These are phyloP conservation scores for Carex arenaria DNA, from an alignment of 202 grass and related monocot species.

Conservation along the genomic window DNA sequence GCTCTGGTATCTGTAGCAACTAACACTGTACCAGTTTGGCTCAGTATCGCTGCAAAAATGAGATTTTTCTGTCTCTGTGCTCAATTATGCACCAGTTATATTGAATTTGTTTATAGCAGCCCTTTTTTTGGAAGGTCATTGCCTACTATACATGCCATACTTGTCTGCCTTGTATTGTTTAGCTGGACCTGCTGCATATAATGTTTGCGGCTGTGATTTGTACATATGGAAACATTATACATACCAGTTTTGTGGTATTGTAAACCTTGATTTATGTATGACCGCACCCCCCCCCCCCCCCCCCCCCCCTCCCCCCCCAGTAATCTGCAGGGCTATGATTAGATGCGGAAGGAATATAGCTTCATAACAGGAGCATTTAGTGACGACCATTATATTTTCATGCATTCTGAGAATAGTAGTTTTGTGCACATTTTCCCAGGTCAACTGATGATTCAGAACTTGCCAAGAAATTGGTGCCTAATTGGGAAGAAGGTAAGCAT, in stretches of 20 bases:
- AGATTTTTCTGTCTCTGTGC: neutral
- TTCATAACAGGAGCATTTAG: neutral
- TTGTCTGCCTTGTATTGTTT: neutral
- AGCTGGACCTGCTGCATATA: neutral
- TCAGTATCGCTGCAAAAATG: neutral
- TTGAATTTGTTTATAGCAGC: neutral
- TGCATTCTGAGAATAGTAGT: neutral
- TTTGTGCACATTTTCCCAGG: constrained; percentile 27
- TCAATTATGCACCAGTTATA: neutral
- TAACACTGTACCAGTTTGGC: neutral
- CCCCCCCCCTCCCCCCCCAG: too few relatives aligned
- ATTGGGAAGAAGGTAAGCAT: constrained; percentile 83
- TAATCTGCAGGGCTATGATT: too few relatives aligned
- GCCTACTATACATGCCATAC: neutral
- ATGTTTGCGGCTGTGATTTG: neutral
- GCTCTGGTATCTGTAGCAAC: neutral
- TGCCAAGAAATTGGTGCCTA: constrained; percentile 57
- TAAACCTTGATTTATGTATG: too few relatives aligned
- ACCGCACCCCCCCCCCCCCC: too few relatives aligned
- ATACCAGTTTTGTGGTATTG: too few relatives aligned
- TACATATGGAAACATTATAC: too few relatives aligned
- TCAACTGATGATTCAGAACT: constrained; percentile 69
- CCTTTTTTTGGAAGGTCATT: too few relatives aligned
- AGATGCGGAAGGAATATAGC: neutral
- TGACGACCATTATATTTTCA: neutral